Evolutionary conservation across 257 asterid genomes (phyloP).

Genomic region (Solanum pinnatisectum): DNA sequence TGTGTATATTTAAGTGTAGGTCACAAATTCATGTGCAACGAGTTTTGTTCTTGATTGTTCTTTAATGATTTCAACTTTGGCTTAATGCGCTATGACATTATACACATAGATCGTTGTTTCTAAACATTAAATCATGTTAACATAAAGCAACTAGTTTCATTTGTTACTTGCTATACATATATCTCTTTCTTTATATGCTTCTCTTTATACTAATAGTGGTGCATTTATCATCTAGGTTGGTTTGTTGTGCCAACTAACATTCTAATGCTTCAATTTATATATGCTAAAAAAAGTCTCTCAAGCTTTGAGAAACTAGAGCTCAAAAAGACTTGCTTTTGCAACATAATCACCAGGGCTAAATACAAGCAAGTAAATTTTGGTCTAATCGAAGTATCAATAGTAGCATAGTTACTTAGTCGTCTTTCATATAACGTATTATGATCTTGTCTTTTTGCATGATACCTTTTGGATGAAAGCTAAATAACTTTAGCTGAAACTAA

Average conservation of each 20-base stretch:
- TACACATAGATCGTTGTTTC: neutral
- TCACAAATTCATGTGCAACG: neutral
- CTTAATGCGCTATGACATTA: neutral
- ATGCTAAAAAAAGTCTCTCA: neutral
- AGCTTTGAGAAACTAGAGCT: neutral
- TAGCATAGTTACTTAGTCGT: neutral
- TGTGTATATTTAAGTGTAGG: neutral
- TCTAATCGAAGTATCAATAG: neutral
- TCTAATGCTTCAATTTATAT: neutral
- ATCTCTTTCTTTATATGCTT: neutral
- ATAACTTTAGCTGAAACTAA: neutral
- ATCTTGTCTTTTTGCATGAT: neutral
- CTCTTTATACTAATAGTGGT: neutral
- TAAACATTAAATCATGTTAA: neutral
- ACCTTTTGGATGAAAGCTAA: neutral
- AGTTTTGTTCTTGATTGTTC: neutral
- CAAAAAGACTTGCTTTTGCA: neutral
- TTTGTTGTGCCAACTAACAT: neutral
- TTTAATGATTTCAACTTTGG: neutral
- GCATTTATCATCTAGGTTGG: neutral
- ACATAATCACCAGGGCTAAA: neutral
- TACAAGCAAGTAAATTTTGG: neutral
- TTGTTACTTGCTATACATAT: neutral
- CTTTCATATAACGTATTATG: neutral
- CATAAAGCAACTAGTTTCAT: neutral